A percentile compares a stretch with the other conserved stretches of the same genome.
Evolutionary conservation across 306 rosid species (phyloP).

Genomic region (Glycine soja): DNA sequence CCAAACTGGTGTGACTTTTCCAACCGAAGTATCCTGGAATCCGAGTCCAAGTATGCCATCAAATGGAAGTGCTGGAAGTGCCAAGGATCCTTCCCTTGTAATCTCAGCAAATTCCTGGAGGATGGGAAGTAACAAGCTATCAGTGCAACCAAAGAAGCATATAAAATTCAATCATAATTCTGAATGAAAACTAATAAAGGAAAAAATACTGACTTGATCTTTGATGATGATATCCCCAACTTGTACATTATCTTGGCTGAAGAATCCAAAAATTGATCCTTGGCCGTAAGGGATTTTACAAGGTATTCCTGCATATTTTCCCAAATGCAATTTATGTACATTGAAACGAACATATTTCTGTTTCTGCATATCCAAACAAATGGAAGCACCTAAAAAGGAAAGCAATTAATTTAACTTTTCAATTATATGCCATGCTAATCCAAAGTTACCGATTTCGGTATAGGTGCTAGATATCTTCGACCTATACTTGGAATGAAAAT

Average conservation of each 20-base stretch:
- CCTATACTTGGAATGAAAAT: slow-evolving; percentile 58
- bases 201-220: slow-evolving; percentile 51
- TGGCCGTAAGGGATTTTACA: slow-evolving; percentile 55
- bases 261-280: slow-evolving; percentile 56
- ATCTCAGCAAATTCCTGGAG: slow-evolving; percentile 58
- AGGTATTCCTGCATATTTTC: slow-evolving; percentile 50
- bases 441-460: slow-evolving; percentile 53
- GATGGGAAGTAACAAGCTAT: slow-evolving; percentile 19
- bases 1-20: slow-evolving; percentile 60
- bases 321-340: slow-evolving; percentile 38
- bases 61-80: slow-evolving; percentile 50
- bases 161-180: slow-evolving; percentile 28
- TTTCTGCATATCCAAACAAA: slow-evolving; percentile 23
- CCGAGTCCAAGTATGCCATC: slow-evolving; percentile 69
- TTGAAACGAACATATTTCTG: neutral
- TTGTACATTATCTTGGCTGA: slow-evolving; percentile 58
- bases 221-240: slow-evolving; percentile 55
- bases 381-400: neutral
- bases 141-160: slow-evolving; percentile 34
- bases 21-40: slow-evolving; percentile 52
- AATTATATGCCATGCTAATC: slow-evolving; percentile 23
- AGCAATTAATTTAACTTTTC: neutral
- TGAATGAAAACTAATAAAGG: slow-evolving; percentile 4
- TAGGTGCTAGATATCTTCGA: slow-evolving; percentile 54
- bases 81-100: slow-evolving; percentile 46